phyloP scores from a whole-genome alignment of 2,329 filamentous ascomycete species.

The Ceratocystis cacaofunesta region DNA sequence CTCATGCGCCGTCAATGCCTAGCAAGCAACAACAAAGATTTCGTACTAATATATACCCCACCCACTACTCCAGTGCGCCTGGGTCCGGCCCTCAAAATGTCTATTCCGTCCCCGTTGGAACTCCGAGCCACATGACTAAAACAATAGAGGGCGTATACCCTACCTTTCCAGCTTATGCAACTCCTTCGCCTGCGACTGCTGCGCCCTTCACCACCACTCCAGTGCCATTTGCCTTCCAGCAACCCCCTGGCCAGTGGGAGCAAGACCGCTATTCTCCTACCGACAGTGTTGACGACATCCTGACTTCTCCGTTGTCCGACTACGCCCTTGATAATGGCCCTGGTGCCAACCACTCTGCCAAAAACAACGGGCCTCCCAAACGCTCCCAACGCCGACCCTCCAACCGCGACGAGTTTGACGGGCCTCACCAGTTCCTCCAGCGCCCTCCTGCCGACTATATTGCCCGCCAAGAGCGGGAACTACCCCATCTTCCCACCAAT shows the following conservation, averaged over 20 bases:
- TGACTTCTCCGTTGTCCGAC: constrained; percentile 45
- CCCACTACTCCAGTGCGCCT: constrained; percentile 6
- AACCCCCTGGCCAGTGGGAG: constrained; percentile 28
- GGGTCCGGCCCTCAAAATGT: constrained; percentile 8
- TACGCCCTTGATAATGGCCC: constrained; percentile 41
- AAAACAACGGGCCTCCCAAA: constrained; percentile 25
- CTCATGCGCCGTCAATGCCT: neutral
- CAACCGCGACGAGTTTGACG: constrained; percentile 80
- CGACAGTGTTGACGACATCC: constrained; percentile 44
- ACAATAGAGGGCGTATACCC: constrained; percentile 22
- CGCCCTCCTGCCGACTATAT: constrained; percentile 56
- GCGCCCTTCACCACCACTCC: constrained; percentile 16
- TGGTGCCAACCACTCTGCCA: constrained; percentile 25
- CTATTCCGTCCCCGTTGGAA: constrained; percentile 16
- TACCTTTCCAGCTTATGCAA: constrained; percentile 28
- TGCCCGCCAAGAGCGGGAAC: constrained; percentile 62
- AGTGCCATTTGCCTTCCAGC: constrained; percentile 14
- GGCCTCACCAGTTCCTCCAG: constrained; percentile 67
- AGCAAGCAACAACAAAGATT: neutral
- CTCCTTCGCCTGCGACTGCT: constrained; percentile 27
- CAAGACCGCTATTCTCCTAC: constrained; percentile 39
- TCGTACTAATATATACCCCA: constrained; percentile 4
- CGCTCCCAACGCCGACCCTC: constrained; percentile 53
- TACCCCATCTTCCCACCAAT: constrained; percentile 70
- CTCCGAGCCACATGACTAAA: constrained; percentile 20